Percentiles rank a stretch among this genome's conserved stretches.
Evolutionary conservation across 78 protist species (phyloP).

Genomic region (Tieghemostelium lacteum): DNA sequence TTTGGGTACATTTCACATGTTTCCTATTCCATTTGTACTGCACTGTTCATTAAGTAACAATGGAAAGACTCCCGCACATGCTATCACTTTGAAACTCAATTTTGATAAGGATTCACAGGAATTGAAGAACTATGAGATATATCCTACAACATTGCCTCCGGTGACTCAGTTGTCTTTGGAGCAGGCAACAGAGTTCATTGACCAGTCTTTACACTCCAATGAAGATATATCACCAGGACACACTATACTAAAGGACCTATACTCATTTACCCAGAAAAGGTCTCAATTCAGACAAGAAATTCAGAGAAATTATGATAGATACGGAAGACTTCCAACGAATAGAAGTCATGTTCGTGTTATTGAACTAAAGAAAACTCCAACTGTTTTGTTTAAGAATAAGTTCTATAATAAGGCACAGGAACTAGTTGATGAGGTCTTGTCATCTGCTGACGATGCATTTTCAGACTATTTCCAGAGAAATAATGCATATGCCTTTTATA

Average conservation of each 20-base stretch:
- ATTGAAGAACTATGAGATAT: background rate
- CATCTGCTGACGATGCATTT: slow-evolving; percentile 2
- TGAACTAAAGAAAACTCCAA: background rate
- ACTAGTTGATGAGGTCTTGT: background rate
- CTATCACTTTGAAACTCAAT: slow-evolving; percentile 17
- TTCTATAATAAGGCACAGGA: background rate
- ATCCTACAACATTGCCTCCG: background rate
- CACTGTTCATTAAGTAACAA: background rate
- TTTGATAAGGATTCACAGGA: background rate
- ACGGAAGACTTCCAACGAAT: background rate
- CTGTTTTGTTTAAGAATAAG: background rate
- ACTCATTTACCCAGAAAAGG: background rate
- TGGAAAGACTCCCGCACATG: background rate
- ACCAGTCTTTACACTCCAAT: background rate
- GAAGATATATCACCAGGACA: background rate
- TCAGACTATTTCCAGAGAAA: slow-evolving; percentile 4
- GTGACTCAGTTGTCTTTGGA: background rate
- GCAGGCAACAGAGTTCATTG: background rate
- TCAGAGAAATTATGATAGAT: background rate
- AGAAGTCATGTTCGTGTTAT: background rate
- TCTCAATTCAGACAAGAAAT: background rate
- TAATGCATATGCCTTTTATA: background rate
- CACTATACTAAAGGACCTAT: background rate
- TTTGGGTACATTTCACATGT: slow-evolving; percentile 12
- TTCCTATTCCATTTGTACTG: background rate